Base-by-base conservation (phyloP, 83 land plant genomes). In the Larix sibirica region DNA sequence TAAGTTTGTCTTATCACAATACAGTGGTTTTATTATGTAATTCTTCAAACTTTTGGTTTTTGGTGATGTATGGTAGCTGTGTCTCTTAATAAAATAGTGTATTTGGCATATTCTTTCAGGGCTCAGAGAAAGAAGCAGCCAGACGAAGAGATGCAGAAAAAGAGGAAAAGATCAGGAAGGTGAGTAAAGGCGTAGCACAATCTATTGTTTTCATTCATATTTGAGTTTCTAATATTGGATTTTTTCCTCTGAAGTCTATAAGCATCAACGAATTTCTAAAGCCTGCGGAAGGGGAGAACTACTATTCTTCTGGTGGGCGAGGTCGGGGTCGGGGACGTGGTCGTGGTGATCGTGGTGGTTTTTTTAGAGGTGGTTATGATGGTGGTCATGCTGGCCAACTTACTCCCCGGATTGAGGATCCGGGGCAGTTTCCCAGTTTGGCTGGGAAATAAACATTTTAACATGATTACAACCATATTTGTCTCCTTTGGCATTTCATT, bases 221-320 rank as follows among this genome's bases (percentile, higher is more conserved):
- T 24, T 71, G 40, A 60, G 0, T 56, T 24, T 33, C 59, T 81
- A 40, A 63, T 44, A 26, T 2, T 63, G 4, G 5, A 70, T 36
- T 21, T 40, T 38, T 80, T 21, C 18, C 21, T 65, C 79, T 64
- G 56, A 40, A 94, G 96, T 66, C 94, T 81, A 83, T 94, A 9
- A 94, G 88, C 85, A 94, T 94, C 13, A 88, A 84, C 71, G 94
- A 91, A 83, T 94, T 91, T 54, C 76, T 94, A 83, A 94, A 94
- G 83, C 94, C 96, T 16, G 90, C 89, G 20, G 94, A 90, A 67
- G 96, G 94, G 1, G 92, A 90, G 59, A 86, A 81, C 65, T 80
- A 86, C 77, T 85, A 89, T 59, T 23, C 47, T 47, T 83, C 83
- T 18, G 83, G 89, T 28, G 91, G 93, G 1, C 85, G 95, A 8